phyloP scores from a whole-genome alignment of 2,329 filamentous ascomycete species.

The Claviceps humidiphila region DNA sequence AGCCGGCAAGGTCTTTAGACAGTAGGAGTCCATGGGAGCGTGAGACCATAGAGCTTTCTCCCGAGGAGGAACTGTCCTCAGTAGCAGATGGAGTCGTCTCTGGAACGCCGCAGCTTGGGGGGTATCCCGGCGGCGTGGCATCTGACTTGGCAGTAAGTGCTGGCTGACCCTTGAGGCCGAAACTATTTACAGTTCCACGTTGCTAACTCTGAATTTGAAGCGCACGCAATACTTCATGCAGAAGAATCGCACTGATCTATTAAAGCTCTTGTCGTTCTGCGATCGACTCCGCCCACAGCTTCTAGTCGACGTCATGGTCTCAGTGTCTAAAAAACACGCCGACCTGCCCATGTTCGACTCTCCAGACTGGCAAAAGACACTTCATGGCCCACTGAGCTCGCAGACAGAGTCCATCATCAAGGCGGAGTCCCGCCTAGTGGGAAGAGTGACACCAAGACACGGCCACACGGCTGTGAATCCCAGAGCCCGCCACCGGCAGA shows the following conservation, averaged over 20 bases:
- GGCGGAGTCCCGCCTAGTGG: slow-evolving; percentile 7
- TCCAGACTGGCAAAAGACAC: slow-evolving; percentile 24
- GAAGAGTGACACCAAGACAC: slow-evolving; percentile 14
- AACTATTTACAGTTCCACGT: background rate
- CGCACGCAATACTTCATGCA: slow-evolving; percentile 25
- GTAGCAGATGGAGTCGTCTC: slow-evolving; percentile 20
- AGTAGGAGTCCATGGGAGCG: slow-evolving; percentile 5
- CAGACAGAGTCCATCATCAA: background rate
- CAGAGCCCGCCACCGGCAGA: slow-evolving; percentile 18
- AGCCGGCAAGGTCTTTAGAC: background rate
- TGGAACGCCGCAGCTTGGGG: slow-evolving; percentile 23
- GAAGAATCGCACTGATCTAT: slow-evolving; percentile 24
- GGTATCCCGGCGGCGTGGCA: slow-evolving; percentile 23
- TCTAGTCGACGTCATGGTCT: slow-evolving; percentile 27
- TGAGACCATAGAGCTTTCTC: slow-evolving; percentile 16
- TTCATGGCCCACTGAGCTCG: slow-evolving; percentile 4
- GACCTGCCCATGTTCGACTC: slow-evolving; percentile 29
- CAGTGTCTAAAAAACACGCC: slow-evolving; percentile 28
- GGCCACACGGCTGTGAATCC: slow-evolving; percentile 16
- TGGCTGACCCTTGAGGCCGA: too few species aligned
- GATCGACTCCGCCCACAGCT: slow-evolving; percentile 28
- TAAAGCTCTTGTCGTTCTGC: slow-evolving; percentile 27
- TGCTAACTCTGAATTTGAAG: slow-evolving; percentile 11
- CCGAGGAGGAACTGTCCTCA: slow-evolving; percentile 18
- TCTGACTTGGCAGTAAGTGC: slow-evolving; percentile 21